Conservation (phyloP, 306 rosid species). For the Myrica gale region DNA sequence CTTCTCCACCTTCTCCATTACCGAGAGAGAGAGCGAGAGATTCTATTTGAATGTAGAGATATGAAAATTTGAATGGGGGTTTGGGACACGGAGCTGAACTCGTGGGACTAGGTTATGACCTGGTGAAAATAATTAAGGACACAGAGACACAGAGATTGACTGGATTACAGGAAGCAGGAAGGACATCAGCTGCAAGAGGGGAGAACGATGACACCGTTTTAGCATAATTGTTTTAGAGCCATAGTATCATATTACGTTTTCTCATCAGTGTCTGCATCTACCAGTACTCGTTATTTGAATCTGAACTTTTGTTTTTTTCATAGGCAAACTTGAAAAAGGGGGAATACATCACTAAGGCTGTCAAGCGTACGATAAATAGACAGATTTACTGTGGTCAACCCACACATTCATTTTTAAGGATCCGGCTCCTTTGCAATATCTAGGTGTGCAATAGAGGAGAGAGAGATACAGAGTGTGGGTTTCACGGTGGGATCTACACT, state of each 20-base stretch:
- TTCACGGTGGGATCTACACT: too few relatives aligned
- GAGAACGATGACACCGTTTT: constrained; percentile 8
- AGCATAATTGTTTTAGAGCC: constrained; percentile 8
- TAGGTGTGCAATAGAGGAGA: too few relatives aligned
- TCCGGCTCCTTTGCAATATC: too few relatives aligned
- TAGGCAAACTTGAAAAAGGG: too few relatives aligned
- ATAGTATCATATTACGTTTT: constrained; percentile 16
- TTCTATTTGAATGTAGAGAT: constrained; percentile 27
- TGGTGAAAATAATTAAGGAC: constrained; percentile 21
- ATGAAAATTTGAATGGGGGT: neutral
- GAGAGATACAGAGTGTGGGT: too few relatives aligned
- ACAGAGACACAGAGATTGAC: constrained; percentile 12
- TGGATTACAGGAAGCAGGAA: constrained; percentile 12
- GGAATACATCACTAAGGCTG: too few relatives aligned
- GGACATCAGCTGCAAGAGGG: constrained; percentile 34
- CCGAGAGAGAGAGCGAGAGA: constrained; percentile 29
- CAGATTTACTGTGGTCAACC: too few relatives aligned
- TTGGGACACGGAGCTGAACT: constrained; percentile 26
- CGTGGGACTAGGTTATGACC: constrained; percentile 20
- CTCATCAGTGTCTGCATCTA: neutral
- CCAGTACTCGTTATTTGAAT: neutral
- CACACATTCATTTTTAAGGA: too few relatives aligned
- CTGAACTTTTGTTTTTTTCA: too few relatives aligned
- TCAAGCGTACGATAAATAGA: too few relatives aligned
- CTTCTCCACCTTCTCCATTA: constrained; percentile 58